Evolutionary conservation across 2,329 filamentous ascomycete species (phyloP), one percentile per base, ranked within the genome.

Genomic region (Monilinia fructicola): DNA sequence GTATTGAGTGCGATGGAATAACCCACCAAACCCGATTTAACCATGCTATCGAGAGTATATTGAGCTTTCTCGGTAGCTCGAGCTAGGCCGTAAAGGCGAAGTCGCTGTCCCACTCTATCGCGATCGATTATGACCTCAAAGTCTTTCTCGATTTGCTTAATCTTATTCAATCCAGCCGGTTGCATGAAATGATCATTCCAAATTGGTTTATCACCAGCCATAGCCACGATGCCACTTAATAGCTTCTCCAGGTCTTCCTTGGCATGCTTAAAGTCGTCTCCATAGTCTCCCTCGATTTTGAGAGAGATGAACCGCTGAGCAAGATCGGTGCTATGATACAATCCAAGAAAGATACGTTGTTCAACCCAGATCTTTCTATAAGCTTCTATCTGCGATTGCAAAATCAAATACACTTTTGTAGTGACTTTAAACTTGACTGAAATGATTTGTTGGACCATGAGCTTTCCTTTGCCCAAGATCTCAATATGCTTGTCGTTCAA

Each of bases 351-450:
- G 23, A 78, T 14, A 65, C 77, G 71, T 5, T 76, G 67, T 9
- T 68, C 52, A 54, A 71, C 71, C 79, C 79, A 82, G 11, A 48
- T 35, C 0, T 11, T 66, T 1, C 65, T 55, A 0, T 76, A 68
- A 2, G 68, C 35, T 7, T 74, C 69, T 5, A 82, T 72, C 21
- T 70, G 73, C 1, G 46, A 46, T 56, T 76, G 69, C 1, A 79
- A 68, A 10, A 74, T 77, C 1, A 70, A 56, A 65, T 78, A 79
- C 4, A 82, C 74, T 1, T 68, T 67, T 2, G 63, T 71, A 1
- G 71, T 68, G n/a, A 82, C 72, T 59, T 79, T 80, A 67, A 81
- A 77, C 55, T 76, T 78, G 16, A 76, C 76, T 0, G 77, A 76
- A 18, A 76, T 73, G 2, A 82, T 69, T 7, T 78, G 71, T n/a